Conservation (phyloP, 1,284 basidiomycete genomes). For the Phylloboletellus chloephorus region DNA sequence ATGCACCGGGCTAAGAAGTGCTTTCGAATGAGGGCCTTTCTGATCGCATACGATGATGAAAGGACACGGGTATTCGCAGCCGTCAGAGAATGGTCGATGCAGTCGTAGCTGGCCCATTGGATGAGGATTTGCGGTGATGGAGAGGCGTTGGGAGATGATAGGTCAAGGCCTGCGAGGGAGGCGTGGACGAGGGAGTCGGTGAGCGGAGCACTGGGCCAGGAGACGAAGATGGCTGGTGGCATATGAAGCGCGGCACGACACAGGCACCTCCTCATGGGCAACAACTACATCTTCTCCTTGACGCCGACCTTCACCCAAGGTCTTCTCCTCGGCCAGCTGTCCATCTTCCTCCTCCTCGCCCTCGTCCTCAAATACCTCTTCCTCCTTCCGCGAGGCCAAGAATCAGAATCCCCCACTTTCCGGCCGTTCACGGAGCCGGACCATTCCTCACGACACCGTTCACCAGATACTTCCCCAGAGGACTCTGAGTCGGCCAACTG, state of each 20-base stretch:
- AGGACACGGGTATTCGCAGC: conserved; percentile 50
- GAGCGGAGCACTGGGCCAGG: conserved; percentile 76
- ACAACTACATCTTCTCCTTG: conserved; percentile 62
- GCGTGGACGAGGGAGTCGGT: conserved; percentile 64
- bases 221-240: conserved; percentile 45
- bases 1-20: conserved; percentile 85
- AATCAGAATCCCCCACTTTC: conserved; percentile 51
- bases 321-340: conserved; percentile 72
- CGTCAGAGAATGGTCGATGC: conserved; percentile 71
- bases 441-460: conserved; percentile 34
- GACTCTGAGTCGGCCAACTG: conserved; percentile 63
- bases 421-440: conserved; percentile 51
- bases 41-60: conserved; percentile 84
- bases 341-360: conserved; percentile 62
- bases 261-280: conserved; percentile 42
- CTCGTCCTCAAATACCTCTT: conserved; percentile 79
- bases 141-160: conserved; percentile 29
- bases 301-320: conserved; percentile 83
- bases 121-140: conserved; percentile 35
- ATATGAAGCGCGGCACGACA: background rate
- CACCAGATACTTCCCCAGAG: conserved; percentile 21
- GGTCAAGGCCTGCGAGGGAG: conserved; percentile 45
- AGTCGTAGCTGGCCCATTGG: conserved; percentile 83
- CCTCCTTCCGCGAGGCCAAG: conserved; percentile 59
- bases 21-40: conserved; percentile 93